Evolutionary conservation across 1,284 basidiomycete species (phyloP), one percentile per base, ranked within the genome.

Genomic region (Veloboletus limbatus): DNA sequence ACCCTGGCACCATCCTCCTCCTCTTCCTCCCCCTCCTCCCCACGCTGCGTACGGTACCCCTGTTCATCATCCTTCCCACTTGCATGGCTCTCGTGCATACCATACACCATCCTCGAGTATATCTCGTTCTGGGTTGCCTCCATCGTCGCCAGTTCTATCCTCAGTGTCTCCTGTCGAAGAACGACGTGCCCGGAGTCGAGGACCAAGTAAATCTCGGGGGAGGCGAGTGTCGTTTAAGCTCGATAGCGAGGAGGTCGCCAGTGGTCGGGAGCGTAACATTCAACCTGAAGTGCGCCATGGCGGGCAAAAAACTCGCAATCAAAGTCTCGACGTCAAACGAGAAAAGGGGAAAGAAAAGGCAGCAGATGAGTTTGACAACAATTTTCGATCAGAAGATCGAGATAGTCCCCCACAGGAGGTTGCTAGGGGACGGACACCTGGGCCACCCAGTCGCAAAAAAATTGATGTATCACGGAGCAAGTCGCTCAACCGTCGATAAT

Each of bases 171-270:
- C 45, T 38, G 8, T 44, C 4, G 55, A 66, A 49, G 61, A 56
- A 34, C 49, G 44, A 11, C 40, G 43, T 31, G 40, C 43, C 2
- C 41, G 37, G 22, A 50, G 46, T 47, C 59, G 43, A 36, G 60
- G 47, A 39, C 48, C 50, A 27, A 66, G 57, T 40, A 58, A 48
- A 47, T 55, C 63, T 31, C 46, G 53, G 24, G 63, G 49, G 27
- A 58, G 63, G 31, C 60, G 55, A 26, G 60, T 66, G n/a, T 66
- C 61, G 6, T 66, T 67, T 40, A 55, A 53, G 28, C 54, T 63
- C 18, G 50, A 55, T n/a, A 39, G 31, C 36, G 59, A 48, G 25
- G 50, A 53, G 39, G 35, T 36, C 14, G 5, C 25, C 13, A 11
- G 20, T 17, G 9, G 6, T 18, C 44, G 35, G 20, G 49, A 63